Conservation (phyloP, 306 rosid species). For the Crotalaria pallida region DNA sequence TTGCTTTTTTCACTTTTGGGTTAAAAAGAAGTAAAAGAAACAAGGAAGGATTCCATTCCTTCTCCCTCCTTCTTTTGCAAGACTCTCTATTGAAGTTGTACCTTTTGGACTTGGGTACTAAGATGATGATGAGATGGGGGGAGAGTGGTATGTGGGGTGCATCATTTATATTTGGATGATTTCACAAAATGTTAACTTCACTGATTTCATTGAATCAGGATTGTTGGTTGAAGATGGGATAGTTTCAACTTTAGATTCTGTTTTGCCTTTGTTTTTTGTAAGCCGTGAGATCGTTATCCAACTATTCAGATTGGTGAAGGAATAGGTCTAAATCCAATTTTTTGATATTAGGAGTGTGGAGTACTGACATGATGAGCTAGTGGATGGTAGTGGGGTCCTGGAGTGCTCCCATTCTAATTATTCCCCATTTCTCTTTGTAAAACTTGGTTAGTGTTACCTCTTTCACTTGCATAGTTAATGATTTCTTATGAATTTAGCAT, state of each 20-base stretch:
- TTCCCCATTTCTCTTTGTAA: neutral
- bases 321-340: no score
- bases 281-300: no score
- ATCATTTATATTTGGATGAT: no score
- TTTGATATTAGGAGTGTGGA: constrained; percentile 9
- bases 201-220: no score
- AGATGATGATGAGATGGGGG: constrained; percentile 4
- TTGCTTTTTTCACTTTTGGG: constrained; percentile 30
- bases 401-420: neutral
- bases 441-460: neutral
- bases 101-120: constrained; percentile 4
- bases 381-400: constrained; percentile 8
- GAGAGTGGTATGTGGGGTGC: constrained; percentile 28
- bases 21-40: constrained; percentile 29
- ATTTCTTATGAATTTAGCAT: neutral
- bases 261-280: no score
- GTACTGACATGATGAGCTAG: constrained; percentile 6
- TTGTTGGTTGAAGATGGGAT: no score
- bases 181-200: no score
- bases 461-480: neutral
- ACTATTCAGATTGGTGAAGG: no score
- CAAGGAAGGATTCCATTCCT: constrained; percentile 24
- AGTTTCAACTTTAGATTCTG: no score
- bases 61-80: constrained; percentile 4
- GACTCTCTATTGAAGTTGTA: constrained; percentile 20